Base-by-base conservation (phyloP, 768 basidiomycete genomes). In the Rhodotorula graminis region DNA sequence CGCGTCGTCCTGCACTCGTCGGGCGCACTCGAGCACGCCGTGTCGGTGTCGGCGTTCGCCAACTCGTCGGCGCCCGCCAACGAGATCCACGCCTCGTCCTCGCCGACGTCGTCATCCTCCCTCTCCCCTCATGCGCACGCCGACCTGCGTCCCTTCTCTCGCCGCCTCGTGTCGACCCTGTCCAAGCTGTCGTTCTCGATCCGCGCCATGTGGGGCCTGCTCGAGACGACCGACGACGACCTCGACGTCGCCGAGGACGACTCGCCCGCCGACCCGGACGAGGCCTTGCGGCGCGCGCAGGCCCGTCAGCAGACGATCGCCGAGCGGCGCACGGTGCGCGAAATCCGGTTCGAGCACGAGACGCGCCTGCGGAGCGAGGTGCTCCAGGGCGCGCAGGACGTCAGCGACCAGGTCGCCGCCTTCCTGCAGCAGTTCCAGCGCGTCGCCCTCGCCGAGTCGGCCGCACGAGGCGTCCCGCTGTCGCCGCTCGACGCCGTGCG, bases 171-270 rank as follows among this genome's bases (percentile, higher is more conserved):
- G 4, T 90, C 92, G 15, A 92, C 92, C 0, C 83, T 95, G 16
- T 93, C 91, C 29, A 89, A 93, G 79, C 84, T 97, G 42, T 90
- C 95, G 44, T 86, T 96, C 6, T 91, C 90, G 15, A 88, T 91
- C n/a, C 89, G 95, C 61, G 92, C 93, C 0, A 52, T 75, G 23
- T 77, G 77, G 77, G 76, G 76, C 10, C 61, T 71, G 3, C 71
- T 72, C 67, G 74, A 75, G 46, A 71, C 74, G n/a, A 58, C 65
- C 2, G 19, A 46, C 2, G 56, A 65, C 21, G 73, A 74, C 33
- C 73, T 71, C 60, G 16, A 23, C 31, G 58, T 74, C 42, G 44
- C 60, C 16, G 66, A 67, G 47, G 69, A 74, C 59, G 73, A 74
- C 21, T 19, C 59, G 9, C 66, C 66, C 6, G 69, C 66, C 19